Evolutionary conservation across 306 rosid species (phyloP), one percentile per base, ranked within the genome.

Genomic region (Chamaecrista fasciculata): DNA sequence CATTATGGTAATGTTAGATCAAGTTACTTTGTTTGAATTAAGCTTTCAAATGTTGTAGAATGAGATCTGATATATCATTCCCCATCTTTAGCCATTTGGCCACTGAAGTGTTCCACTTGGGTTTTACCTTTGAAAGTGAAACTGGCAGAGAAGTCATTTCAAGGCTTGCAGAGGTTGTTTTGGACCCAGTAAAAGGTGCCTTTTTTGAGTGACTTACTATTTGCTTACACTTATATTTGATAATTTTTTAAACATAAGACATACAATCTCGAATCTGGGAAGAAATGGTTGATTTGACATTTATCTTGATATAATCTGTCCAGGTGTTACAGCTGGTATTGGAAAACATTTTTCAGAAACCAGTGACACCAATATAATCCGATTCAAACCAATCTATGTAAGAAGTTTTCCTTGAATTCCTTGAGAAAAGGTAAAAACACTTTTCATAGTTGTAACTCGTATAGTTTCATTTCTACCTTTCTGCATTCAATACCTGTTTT

Each of bases 61-160:
- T 64, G 52, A 28, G 67, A 62, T 44, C 20, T 5, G 53, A 52
- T 36, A 42, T 46, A 20, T 34, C 24, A 55, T 52, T 43, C 36
- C 60, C 40, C 51, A 52, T 16, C 20, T 70, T 58, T 5, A 4
- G 42, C 61, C 11, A 33, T 52, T 43, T 40, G 62, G 61, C 26
- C 39, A 31, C 52, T 48, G 29, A 72, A 64, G 79, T 71, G 21
- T 78, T 36, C 82, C 79, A 14, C 76, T 79, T 64, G 83, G 86
- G 43, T 82, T 79, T 77, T 47, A 70, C n/a, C 80, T 76, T 76
- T 71, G 85, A 82, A 74, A 85, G 84, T 53, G 83, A 79, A 53
- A 73, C 87, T 20, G 80, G 80, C 55, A 76, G 80, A 18, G 87
- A 87, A 82, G 79, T 89, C 65, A 83, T 83, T 80, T 85, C 86